phyloP scores from a whole-genome alignment of 352 stramenopile genomes.

The Phytophthora colocasiae region DNA sequence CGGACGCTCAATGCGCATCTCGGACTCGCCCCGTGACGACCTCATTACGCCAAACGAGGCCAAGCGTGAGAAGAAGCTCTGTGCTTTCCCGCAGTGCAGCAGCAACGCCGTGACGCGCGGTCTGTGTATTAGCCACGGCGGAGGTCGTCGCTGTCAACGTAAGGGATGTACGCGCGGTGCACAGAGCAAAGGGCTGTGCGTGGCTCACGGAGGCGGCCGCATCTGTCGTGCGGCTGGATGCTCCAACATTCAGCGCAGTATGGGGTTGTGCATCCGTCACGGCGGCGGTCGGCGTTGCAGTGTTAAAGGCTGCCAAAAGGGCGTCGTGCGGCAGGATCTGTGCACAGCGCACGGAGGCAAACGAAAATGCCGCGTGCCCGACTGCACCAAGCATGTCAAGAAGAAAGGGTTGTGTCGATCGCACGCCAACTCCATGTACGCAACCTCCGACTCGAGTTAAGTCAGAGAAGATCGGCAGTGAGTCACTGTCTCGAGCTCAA shows the following conservation, averaged over 20 bases:
- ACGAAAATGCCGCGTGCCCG: slow-evolving; percentile 79
- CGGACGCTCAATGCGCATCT: slow-evolving; percentile 43
- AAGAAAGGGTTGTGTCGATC: slow-evolving; percentile 84
- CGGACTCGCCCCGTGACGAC: slow-evolving; percentile 34
- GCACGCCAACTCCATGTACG: slow-evolving; percentile 74
- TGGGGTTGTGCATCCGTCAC: slow-evolving; percentile 90
- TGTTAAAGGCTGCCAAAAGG: slow-evolving; percentile 82
- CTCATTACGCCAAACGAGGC: slow-evolving; percentile 20
- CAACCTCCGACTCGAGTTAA: slow-evolving; percentile 29
- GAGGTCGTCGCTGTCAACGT: slow-evolving; percentile 79
- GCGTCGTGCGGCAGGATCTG: slow-evolving; percentile 86
- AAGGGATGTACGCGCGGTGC: slow-evolving; percentile 84
- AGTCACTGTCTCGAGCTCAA: slow-evolving; percentile 4
- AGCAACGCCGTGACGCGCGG: slow-evolving; percentile 85
- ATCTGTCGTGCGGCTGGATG: slow-evolving; percentile 83
- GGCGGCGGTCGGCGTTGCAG: slow-evolving; percentile 85
- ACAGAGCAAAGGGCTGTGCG: slow-evolving; percentile 86
- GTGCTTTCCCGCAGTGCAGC: slow-evolving; percentile 69
- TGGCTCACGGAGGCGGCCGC: slow-evolving; percentile 81
- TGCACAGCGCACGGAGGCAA: slow-evolving; percentile 89
- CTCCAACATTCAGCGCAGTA: slow-evolving; percentile 89
- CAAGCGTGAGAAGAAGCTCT: slow-evolving; percentile 81
- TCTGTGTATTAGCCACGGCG: slow-evolving; percentile 84
- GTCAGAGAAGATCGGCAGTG: slow-evolving; percentile 15
- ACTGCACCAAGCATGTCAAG: slow-evolving; percentile 89